Evolutionary conservation across 164 flowering plant genomes (phyloP), one percentile per base, ranked within the genome.

Genomic region (Vitis rotundifolia): DNA sequence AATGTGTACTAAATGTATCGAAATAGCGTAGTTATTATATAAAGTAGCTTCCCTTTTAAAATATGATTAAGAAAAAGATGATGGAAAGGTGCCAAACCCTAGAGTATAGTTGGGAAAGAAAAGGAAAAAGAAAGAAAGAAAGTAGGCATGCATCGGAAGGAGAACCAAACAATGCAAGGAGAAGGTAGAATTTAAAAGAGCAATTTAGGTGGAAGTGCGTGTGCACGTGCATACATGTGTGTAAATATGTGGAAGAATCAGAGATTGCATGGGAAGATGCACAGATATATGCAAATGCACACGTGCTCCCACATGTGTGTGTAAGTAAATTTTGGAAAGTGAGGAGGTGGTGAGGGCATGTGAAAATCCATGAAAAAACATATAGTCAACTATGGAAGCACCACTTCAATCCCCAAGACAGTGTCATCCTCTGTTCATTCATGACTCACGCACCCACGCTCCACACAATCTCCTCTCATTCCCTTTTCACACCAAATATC

Each of bases 151-250:
- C 31, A 13, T 51, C 8, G 65, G 52, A 62, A 62, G 51, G n/a
- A 66, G 75, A 29, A 76, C 64, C 64, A 68, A 67, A 65, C 63
- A 72, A 68, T 29, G 61, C 73, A 62, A 62, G 62, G 79, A 60
- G 59, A 16, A 59, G 37, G 8, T 44, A 44, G 11, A 3, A 65
- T 54, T 48, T 3, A 66, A 61, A 26, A 66, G 64, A 65, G 77
- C 37, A 67, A 47, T 72, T 73, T 11, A 62, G 79, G 67, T 77
- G 71, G 81, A 75, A 84, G 64, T 71, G 65, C 79, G 81, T 76
- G 81, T 65, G 75, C 85, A 81, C 85, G 85, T 84, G 85, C 80
- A 72, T 3, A 76, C 87, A 84, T 81, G 87, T 81, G 87, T 84
- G 76, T 64, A 31, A 59, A 13, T 12, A n/a, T 37, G 44, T 37